Base-by-base conservation (phyloP, 768 basidiomycete species). In the Mycena venus region DNA sequence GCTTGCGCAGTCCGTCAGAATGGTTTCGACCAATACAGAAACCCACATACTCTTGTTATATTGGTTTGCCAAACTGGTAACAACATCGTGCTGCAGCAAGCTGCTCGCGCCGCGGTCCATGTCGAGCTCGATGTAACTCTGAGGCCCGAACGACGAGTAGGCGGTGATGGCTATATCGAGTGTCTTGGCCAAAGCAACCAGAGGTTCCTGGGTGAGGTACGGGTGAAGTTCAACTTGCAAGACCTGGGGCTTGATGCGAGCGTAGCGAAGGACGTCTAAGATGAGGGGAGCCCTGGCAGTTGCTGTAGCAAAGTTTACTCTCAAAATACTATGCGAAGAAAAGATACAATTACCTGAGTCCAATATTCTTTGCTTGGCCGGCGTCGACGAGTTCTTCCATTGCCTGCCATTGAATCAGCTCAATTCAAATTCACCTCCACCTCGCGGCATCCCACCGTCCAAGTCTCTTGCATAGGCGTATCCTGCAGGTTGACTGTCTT, bases 321-420 rank as follows among this genome's bases (percentile, higher is more conserved):
- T 31, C 27, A 38, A 47, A 59, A 23, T 3, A 53, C 42, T 70
- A n/a, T 58, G 27, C 32, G 49, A 55, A 42, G 47, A 49, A 49
- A 49, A 27, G 19, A 4, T 25, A 23, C 3, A 38, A 77, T 81
- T 77, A 91, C 93, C 92, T 92, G 76, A 95, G 79, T 69, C 95
- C 96, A 76, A 97, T 95, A 80, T 96, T 94, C 86, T 90, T 95
- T 12, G 86, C 90, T 47, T 92, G 81, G 10, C 92, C 92, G 51
- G 88, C 87, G 75, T 95, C 93, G 58, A 93, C 92, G 25, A 97
- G 89, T 73, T 88, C 86, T 83, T 98, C 96, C 91, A 98, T 90
- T 19, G 90, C 94, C 49, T 83, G 80, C 95, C 95, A n/a, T n/a
- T n/a, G n/a, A n/a, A n/a, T n/a, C n/a, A n/a, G n/a, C n/a, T n/a